phyloP scores from a whole-genome alignment of 768 basidiomycete genomes.

The Lenzites betulinus region DNA sequence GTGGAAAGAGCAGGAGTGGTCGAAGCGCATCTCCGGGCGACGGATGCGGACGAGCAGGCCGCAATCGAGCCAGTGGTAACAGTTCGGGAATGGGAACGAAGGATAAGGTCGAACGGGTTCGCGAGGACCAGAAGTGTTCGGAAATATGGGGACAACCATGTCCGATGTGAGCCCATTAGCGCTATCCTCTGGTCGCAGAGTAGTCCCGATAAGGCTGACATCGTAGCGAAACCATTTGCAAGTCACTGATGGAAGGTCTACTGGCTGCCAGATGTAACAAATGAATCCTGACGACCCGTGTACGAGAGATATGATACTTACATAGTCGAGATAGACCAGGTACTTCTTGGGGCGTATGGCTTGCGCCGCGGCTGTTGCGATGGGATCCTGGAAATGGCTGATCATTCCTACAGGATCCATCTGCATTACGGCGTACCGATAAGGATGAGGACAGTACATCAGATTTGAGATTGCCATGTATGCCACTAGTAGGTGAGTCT shows the following conservation, averaged over 20 bases:
- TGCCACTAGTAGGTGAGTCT: no score
- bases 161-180: conserved; percentile 1
- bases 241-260: no score
- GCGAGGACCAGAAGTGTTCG: neutral
- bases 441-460: no score
- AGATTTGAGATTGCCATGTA: no score
- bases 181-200: neutral
- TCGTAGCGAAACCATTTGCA: no score
- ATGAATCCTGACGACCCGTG: neutral
- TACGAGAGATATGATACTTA: neutral
- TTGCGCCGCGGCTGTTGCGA: neutral
- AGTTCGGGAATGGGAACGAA: conserved; percentile 9
- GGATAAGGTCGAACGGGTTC: neutral
- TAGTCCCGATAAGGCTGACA: neutral
- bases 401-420: conserved; percentile 13
- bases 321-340: conserved; percentile 1
- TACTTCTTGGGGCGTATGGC: conserved; percentile 4
- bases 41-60: neutral
- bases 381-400: neutral
- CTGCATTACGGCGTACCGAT: conserved; percentile 10
- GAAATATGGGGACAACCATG: conserved; percentile 10
- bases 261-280: neutral
- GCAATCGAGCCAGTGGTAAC: conserved; percentile 8
- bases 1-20: no score
- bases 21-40: neutral